Conservation (phyloP, 768 basidiomycete species). For the Suillus weaverae region DNA sequence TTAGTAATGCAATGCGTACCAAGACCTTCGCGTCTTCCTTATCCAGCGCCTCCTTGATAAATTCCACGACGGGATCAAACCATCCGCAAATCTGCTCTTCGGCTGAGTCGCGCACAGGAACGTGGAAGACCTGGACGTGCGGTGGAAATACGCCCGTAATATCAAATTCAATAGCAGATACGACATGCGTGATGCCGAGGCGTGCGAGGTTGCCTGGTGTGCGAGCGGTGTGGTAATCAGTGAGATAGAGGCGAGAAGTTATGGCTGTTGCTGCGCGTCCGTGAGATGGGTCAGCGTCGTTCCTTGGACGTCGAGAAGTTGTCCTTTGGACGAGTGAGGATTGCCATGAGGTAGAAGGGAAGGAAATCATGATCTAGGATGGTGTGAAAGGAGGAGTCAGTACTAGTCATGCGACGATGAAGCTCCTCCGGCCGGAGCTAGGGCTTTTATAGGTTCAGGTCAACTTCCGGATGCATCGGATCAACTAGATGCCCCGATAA, state of each 20-base stretch:
- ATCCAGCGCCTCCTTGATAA: slow-evolving; percentile 50
- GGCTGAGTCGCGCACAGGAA: slow-evolving; percentile 46
- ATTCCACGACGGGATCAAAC: slow-evolving; percentile 50
- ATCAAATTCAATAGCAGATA: slow-evolving; percentile 59
- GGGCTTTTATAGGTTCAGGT: neutral
- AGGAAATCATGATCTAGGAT: slow-evolving; percentile 29
- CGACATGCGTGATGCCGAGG: slow-evolving; percentile 72
- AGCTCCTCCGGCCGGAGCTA: slow-evolving; percentile 10
- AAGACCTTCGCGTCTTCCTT: slow-evolving; percentile 46
- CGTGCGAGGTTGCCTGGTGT: slow-evolving; percentile 45
- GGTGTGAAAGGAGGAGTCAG: neutral
- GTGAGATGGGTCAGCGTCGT: slow-evolving; percentile 6
- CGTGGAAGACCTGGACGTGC: slow-evolving; percentile 48
- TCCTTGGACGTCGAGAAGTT: slow-evolving; percentile 15
- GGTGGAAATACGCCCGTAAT: slow-evolving; percentile 23
- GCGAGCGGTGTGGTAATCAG: slow-evolving; percentile 58
- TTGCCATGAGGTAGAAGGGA: slow-evolving; percentile 32
- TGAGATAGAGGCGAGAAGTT: slow-evolving; percentile 58
- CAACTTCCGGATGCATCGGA: neutral
- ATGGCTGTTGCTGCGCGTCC: slow-evolving; percentile 34
- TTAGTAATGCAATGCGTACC: slow-evolving; percentile 36
- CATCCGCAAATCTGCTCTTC: slow-evolving; percentile 44
- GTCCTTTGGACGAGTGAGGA: slow-evolving; percentile 25
- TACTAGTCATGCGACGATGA: too few species aligned
- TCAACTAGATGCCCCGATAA: neutral